A percentile compares a stretch with the other conserved stretches of the same genome.
phyloP scores from a whole-genome alignment of 2,329 filamentous ascomycete species.

The Didymella pinodella region DNA sequence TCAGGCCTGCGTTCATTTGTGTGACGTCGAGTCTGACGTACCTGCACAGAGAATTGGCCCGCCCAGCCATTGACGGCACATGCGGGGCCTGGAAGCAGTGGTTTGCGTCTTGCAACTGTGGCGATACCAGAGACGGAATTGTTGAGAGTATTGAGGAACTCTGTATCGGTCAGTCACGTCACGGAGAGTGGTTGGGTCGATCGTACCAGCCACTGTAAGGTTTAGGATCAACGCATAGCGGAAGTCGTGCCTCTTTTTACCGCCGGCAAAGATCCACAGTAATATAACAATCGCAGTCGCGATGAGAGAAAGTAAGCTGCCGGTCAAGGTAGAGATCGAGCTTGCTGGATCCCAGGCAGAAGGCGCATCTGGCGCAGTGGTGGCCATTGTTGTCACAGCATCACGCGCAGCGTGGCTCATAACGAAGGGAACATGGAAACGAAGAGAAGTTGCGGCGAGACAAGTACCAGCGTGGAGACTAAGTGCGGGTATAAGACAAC shows the following conservation, averaged over 20 bases:
- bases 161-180: constrained; percentile 3
- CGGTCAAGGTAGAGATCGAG: constrained; percentile 31
- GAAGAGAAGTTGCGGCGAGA: constrained; percentile 1
- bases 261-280: constrained; percentile 28
- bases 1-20: neutral
- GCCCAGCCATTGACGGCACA: constrained; percentile 57
- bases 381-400: constrained; percentile 1
- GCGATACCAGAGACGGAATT: constrained; percentile 55
- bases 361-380: neutral
- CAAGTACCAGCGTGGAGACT: constrained; percentile 1
- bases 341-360: constrained; percentile 21
- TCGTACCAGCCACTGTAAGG: constrained; percentile 32
- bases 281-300: constrained; percentile 29
- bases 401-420: constrained; percentile 25
- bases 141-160: constrained; percentile 52
- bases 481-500: constrained; percentile 2
- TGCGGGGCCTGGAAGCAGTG: constrained; percentile 40
- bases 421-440: constrained; percentile 3
- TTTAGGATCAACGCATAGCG: constrained; percentile 37
- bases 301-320: constrained; percentile 32
- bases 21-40: constrained; percentile 17
- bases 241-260: constrained; percentile 29
- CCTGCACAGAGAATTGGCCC: constrained; percentile 58
- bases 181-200: neutral
- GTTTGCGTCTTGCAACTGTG: constrained; percentile 37